Percentiles rank a stretch among this genome's conserved stretches.
phyloP scores from a whole-genome alignment of 768 basidiomycete species.

The Boletus reticulatus region DNA sequence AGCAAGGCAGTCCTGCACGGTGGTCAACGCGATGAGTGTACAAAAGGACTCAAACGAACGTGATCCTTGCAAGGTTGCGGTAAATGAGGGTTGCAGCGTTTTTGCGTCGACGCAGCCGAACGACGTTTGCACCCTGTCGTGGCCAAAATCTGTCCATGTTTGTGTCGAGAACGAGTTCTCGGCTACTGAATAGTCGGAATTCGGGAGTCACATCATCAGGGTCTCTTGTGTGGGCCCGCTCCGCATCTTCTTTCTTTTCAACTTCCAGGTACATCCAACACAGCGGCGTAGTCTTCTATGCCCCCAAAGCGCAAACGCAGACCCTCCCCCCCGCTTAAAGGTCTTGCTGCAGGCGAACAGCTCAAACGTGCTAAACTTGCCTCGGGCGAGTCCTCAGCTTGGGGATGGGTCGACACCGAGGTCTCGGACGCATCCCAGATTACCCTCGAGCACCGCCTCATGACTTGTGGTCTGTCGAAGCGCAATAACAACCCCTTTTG shows the following conservation, averaged over 20 bases:
- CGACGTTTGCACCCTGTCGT: constrained; percentile 31
- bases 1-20: constrained; percentile 53
- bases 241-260: constrained; percentile 7
- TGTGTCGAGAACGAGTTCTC: background rate
- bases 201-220: constrained; percentile 18
- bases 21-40: background rate
- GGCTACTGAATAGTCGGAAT: constrained; percentile 20
- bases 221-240: constrained; percentile 8
- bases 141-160: constrained; percentile 24
- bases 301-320: constrained; percentile 58
- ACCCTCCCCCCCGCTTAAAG: constrained; percentile 44
- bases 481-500: constrained; percentile 54
- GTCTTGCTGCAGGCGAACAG: constrained; percentile 58
- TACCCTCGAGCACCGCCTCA: constrained; percentile 59
- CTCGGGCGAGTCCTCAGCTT: constrained; percentile 48
- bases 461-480: constrained; percentile 64
- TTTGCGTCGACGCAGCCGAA: constrained; percentile 47
- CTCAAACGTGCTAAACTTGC: constrained; percentile 57
- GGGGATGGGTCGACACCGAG: constrained; percentile 81
- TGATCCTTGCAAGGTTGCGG: constrained; percentile 31
- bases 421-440: constrained; percentile 57
- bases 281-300: constrained; percentile 36
- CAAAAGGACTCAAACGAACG: constrained; percentile 16
- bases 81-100: constrained; percentile 35
- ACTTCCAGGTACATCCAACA: constrained; percentile 1